These are phyloP conservation scores for Cladobotryum protrusum DNA, from an alignment of 2,329 filamentous ascomycete species.

Conservation along the genomic window DNA sequence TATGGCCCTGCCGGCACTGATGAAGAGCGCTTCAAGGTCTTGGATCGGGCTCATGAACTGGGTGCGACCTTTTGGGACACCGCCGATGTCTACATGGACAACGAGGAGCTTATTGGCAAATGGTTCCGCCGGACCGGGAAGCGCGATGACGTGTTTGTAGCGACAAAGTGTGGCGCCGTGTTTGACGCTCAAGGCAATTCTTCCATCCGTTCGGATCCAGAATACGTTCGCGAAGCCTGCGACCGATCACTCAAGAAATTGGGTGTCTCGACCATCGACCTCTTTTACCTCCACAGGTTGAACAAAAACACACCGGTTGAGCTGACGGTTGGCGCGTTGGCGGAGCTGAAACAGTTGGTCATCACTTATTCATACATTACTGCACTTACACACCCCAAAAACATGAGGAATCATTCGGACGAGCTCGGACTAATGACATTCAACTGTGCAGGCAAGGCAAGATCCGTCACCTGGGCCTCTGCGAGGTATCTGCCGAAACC, in stretches of 20 bases:
- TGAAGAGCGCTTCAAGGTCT: slow-evolving; percentile 42
- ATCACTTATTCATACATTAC: background rate
- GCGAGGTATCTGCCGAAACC: slow-evolving; percentile 38
- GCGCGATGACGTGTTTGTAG: slow-evolving; percentile 44
- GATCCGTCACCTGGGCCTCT: slow-evolving; percentile 48
- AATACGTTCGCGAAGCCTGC: slow-evolving; percentile 15
- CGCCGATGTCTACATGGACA: slow-evolving; percentile 40
- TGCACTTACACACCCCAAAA: too few species aligned
- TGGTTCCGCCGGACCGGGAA: slow-evolving; percentile 46
- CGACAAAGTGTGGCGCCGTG: slow-evolving; percentile 30
- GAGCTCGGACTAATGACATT: too few species aligned
- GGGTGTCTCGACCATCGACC: slow-evolving; percentile 47
- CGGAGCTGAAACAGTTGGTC: slow-evolving; percentile 34
- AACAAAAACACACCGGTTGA: slow-evolving; percentile 41
- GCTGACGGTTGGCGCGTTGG: slow-evolving; percentile 45
- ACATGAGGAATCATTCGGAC: too few species aligned
- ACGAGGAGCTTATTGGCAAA: slow-evolving; percentile 42
- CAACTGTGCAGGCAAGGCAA: slow-evolving; percentile 33
- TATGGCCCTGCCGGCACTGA: slow-evolving; percentile 39
- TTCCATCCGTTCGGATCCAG: slow-evolving; percentile 5
- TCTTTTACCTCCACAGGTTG: slow-evolving; percentile 49
- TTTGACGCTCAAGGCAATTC: slow-evolving; percentile 6
- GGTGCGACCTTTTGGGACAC: slow-evolving; percentile 50
- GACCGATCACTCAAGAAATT: slow-evolving; percentile 39
- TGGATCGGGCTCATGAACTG: slow-evolving; percentile 44